Conservation (phyloP, 495 filamentous ascomycete species). For the Penicillium ucsense region DNA sequence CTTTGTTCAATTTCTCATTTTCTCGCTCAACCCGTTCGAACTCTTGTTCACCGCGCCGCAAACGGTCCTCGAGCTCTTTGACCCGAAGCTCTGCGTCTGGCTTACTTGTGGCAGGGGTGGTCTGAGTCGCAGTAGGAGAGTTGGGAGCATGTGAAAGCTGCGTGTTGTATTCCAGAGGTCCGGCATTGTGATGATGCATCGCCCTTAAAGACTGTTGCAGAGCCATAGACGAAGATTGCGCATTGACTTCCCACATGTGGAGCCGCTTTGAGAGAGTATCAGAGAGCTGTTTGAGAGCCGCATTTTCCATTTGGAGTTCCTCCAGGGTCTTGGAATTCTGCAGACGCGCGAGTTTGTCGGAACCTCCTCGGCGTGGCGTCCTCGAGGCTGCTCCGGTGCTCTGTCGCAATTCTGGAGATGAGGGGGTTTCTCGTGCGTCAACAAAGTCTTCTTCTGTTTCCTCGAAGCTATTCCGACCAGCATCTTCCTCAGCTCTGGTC, state of each 20-base stretch:
- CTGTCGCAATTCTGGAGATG: conserved; percentile 38
- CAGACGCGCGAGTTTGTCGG: conserved; percentile 20
- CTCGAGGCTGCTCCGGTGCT: conserved; percentile 15
- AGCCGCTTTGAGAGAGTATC: conserved; percentile 72
- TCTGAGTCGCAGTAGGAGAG: conserved; percentile 13
- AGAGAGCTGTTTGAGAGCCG: conserved; percentile 59
- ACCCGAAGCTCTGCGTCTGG: conserved; percentile 34
- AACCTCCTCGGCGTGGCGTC: conserved; percentile 10
- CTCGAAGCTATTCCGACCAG: conserved; percentile 37
- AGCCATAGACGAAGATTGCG: conserved; percentile 70
- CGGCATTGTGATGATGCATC: conserved; percentile 42
- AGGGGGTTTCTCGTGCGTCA: conserved; percentile 68
- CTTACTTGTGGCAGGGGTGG: conserved; percentile 13
- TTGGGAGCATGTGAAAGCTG: conserved; percentile 18
- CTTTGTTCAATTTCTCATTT: conserved; percentile 58
- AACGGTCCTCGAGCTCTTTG: conserved; percentile 35
- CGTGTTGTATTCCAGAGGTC: conserved; percentile 22
- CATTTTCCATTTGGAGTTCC: conserved; percentile 75
- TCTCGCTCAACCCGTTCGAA: conserved; percentile 50
- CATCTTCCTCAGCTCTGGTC: conserved; percentile 58
- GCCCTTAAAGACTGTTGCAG: conserved; percentile 71
- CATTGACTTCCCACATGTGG: conserved; percentile 75
- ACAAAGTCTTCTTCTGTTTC: conserved; percentile 74
- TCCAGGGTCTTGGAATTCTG: conserved; percentile 54
- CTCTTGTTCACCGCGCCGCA: conserved; percentile 42